Evolutionary conservation across 2,329 filamentous ascomycete genomes (phyloP), one percentile per base, ranked within the genome.

Genomic region (Clonostachys solani): DNA sequence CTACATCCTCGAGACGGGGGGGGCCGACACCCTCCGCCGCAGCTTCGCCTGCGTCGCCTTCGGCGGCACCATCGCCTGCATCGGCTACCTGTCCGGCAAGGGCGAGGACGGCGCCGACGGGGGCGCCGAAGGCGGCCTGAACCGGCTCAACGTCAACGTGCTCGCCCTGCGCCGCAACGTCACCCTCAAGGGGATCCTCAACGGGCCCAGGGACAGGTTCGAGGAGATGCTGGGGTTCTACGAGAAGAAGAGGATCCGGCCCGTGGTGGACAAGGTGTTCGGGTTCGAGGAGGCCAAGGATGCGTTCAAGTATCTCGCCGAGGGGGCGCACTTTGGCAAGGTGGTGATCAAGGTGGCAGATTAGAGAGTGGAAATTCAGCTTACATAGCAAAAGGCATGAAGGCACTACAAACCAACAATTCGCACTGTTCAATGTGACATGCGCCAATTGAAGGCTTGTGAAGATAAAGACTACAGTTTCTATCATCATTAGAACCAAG

Each of bases 91-190:
- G 2, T 69, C 67, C 2, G 74, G 74, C 12, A 72, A 86, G 60
- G 81, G 85, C 54, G 71, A 69, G 1, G 61, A 66, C 5, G 75
- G 70, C 0, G 49, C 40, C 49, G 40, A 18, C 46, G 40, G 74
- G 69, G 0, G 50, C 40, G 50, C 41, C 19, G 47, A 42, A 12
- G 55, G 50, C 2, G 50, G 44, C 40, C 48, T 53, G 50, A 77
- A 81, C 59, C 60, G 78, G 41, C 66, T 77, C 8, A 83, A 84
- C 52, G 75, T 83, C 13, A 86, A 86, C 54, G 63, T 86, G 29
- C 64, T 77, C 47, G 73, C 72, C n/a, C 51, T 74, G 51, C 52
- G 67, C 47, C 59, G 68, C 49, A 75, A 74, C 50, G 69, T 72
- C 13, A 75, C 73, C 33, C 59, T 76, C 44, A 72, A 72, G 55